Percentiles rank a stretch among this genome's conserved stretches.
These are phyloP conservation scores for Calocybe indica DNA, from an alignment of 768 basidiomycete genomes.

Conservation along the genomic window DNA sequence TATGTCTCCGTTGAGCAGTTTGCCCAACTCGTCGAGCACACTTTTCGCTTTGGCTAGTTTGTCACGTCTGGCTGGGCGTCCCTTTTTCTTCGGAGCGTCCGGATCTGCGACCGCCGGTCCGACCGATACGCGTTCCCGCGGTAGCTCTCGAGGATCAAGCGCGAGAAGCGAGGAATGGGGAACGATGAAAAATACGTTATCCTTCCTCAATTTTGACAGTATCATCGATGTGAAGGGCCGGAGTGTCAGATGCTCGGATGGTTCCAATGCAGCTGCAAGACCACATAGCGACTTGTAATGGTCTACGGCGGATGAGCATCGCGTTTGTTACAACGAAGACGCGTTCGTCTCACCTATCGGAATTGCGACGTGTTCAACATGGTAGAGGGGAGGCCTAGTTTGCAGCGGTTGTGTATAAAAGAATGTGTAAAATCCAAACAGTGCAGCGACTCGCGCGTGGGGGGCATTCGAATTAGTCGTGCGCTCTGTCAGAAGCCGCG, in stretches of 20 bases:
- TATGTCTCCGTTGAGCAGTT: slow-evolving; percentile 7
- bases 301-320: slow-evolving; percentile 33
- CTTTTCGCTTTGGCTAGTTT: slow-evolving; percentile 48
- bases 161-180: slow-evolving; percentile 46
- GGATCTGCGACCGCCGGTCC: slow-evolving; percentile 15
- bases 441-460: slow-evolving; percentile 48
- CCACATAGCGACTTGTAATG: slow-evolving; percentile 40
- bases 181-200: slow-evolving; percentile 52
- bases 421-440: slow-evolving; percentile 71
- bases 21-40: slow-evolving; percentile 43
- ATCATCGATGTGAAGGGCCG: slow-evolving; percentile 47
- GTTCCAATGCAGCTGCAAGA: slow-evolving; percentile 41
- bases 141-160: slow-evolving; percentile 58
- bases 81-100: slow-evolving; percentile 42
- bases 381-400: slow-evolving; percentile 44
- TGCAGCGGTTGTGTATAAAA: slow-evolving; percentile 59
- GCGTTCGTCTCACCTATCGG: slow-evolving; percentile 42
- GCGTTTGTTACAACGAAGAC: not conserved
- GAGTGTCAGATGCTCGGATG: slow-evolving; percentile 35
- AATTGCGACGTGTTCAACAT: slow-evolving; percentile 50
- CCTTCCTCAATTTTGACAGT: slow-evolving; percentile 39
- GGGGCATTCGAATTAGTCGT: slow-evolving; percentile 42
- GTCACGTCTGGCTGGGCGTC: slow-evolving; percentile 59
- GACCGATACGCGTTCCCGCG: slow-evolving; percentile 54
- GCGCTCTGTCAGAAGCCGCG: slow-evolving; percentile 37